These are phyloP conservation scores for Naganishia sp. DNA, from an alignment of 1,284 basidiomycete genomes.

Conservation along the genomic window DNA sequence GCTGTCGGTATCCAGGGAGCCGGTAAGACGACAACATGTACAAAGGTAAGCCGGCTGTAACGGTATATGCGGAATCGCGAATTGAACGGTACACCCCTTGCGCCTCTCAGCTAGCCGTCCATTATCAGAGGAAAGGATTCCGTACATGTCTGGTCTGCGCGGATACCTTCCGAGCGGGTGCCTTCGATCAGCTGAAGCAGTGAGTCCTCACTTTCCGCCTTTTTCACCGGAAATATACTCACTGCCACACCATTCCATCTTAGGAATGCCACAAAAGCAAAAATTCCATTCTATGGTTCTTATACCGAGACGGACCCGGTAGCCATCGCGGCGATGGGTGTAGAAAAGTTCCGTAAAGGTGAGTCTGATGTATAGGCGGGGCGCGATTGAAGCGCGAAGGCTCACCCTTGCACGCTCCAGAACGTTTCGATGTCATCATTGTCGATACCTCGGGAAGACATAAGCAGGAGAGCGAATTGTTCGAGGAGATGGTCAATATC, in stretches of 20 bases:
- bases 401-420: slow-evolving; percentile 48
- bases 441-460: slow-evolving; percentile 98
- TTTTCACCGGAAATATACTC: neutral
- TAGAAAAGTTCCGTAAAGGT: slow-evolving; percentile 89
- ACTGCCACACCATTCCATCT: neutral
- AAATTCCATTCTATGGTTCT: slow-evolving; percentile 97
- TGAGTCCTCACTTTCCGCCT: slow-evolving; percentile 57
- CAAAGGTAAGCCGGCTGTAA: slow-evolving; percentile 60
- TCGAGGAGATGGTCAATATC: slow-evolving; percentile 98
- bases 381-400: neutral
- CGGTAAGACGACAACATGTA: slow-evolving; percentile 98
- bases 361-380: slow-evolving; percentile 16
- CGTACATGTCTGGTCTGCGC: slow-evolving; percentile 98
- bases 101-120: slow-evolving; percentile 70
- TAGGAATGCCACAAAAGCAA: slow-evolving; percentile 86
- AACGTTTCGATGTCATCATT: slow-evolving; percentile 97
- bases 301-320: slow-evolving; percentile 99
- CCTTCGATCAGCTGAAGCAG: slow-evolving; percentile 93
- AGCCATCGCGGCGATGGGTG: slow-evolving; percentile 88
- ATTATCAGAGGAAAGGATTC: slow-evolving; percentile 96
- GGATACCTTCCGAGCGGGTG: slow-evolving; percentile 98
- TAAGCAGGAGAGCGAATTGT: slow-evolving; percentile 95
- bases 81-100: slow-evolving; percentile 17
- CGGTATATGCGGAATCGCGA: neutral
- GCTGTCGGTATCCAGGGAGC: slow-evolving; percentile 95